Conservation (phyloP, 129 eudicot genomes). For the Solidago caesia region DNA sequence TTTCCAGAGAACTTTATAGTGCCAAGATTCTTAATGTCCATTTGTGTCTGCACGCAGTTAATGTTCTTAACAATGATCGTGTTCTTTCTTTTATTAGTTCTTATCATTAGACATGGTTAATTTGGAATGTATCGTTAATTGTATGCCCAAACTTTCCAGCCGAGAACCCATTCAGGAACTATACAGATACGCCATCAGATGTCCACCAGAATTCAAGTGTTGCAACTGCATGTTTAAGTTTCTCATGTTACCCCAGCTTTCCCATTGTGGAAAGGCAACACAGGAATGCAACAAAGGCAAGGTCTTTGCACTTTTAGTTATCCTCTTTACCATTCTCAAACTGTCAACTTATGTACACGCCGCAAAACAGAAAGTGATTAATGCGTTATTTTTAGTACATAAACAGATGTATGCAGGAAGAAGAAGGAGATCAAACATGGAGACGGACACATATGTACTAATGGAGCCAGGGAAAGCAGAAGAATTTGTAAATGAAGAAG, state of each 20-base stretch:
- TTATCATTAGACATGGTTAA: background rate
- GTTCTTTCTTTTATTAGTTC: too few relatives aligned
- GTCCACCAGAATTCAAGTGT: conserved; percentile 14
- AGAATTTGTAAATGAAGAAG: conserved; percentile 80
- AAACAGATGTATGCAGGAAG: conserved; percentile 47
- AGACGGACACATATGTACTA: conserved; percentile 62
- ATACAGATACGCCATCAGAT: conserved; percentile 5
- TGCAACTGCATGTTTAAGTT: conserved; percentile 25
- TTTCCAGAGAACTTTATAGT: too few relatives aligned
- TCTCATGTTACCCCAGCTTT: conserved; percentile 20
- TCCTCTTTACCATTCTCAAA: background rate
- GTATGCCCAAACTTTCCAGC: conserved; percentile 7
- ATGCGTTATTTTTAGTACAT: conserved; percentile 7
- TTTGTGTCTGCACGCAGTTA: too few relatives aligned
- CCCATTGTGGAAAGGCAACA: conserved; percentile 17
- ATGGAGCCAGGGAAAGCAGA: conserved; percentile 87
- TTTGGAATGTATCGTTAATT: background rate
- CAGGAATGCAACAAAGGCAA: conserved; percentile 38
- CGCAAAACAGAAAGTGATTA: conserved; percentile 15
- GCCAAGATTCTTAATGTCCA: too few relatives aligned
- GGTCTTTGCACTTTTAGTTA: background rate
- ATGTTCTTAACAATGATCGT: too few relatives aligned
- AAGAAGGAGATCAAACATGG: conserved; percentile 71
- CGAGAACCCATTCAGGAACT: conserved; percentile 14
- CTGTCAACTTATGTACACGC: background rate